A percentile compares a stretch with the other conserved stretches of the same genome.
Evolutionary conservation across 257 asterid genomes (phyloP).

Genomic region (Solanum stenotomum): DNA sequence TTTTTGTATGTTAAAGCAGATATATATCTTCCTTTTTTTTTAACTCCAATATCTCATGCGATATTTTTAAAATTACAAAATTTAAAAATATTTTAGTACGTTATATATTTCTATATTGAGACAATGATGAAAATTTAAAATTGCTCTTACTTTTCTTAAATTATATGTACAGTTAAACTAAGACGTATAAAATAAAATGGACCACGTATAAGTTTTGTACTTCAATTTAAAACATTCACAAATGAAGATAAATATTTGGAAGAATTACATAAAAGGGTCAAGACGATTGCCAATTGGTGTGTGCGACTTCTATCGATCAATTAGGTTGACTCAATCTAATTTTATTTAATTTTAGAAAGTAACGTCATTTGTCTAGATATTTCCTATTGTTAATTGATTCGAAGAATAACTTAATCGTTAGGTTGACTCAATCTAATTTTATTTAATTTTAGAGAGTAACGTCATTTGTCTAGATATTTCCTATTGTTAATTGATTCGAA

Average conservation of each 20-base stretch:
- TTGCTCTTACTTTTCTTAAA: not conserved
- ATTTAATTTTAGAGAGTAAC: not conserved
- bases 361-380: not conserved
- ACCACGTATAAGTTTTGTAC: not conserved
- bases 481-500: not conserved
- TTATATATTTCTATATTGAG: not conserved
- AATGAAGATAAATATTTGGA: not conserved
- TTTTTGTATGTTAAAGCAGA: not conserved
- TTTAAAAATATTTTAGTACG: not conserved
- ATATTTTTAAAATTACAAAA: not conserved
- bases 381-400: no score
- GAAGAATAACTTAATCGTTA: not conserved
- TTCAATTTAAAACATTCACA: not conserved
- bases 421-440: not conserved
- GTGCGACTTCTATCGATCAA: not conserved
- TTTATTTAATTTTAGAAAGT: no score
- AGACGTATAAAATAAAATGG: not conserved
- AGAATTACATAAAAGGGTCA: not conserved
- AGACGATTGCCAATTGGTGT: not conserved
- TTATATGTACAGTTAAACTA: not conserved
- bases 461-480: not conserved
- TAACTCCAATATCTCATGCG: not conserved
- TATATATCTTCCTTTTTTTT: not conserved
- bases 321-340: not conserved
- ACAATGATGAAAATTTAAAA: not conserved